phyloP scores from a whole-genome alignment of 1,284 basidiomycete genomes.

The Exobasidium rhododendri region DNA sequence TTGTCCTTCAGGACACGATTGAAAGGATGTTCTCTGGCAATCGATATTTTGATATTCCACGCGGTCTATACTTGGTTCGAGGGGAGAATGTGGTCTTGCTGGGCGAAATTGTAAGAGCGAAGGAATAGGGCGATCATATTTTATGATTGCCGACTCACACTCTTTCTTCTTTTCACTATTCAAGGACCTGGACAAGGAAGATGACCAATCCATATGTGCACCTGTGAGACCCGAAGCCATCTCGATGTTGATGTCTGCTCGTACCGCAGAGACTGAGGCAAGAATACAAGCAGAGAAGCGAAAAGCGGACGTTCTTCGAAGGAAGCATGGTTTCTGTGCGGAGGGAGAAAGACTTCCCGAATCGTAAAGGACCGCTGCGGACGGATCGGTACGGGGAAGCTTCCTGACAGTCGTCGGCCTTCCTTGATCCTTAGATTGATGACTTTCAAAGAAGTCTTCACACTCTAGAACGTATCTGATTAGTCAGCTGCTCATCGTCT shows the following conservation, averaged over 20 bases:
- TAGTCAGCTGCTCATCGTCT: no score
- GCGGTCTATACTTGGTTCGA: slow-evolving; percentile 87
- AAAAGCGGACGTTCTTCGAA: slow-evolving; percentile 41
- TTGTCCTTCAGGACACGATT: slow-evolving; percentile 64
- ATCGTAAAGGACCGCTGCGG: no score
- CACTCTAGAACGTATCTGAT: no score
- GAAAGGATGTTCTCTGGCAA: slow-evolving; percentile 70
- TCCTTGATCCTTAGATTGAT: no score
- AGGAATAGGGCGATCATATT: background rate
- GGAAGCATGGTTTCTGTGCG: slow-evolving; percentile 43
- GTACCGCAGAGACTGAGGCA: slow-evolving; percentile 35
- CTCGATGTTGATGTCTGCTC: slow-evolving; percentile 36
- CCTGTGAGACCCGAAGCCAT: slow-evolving; percentile 40
- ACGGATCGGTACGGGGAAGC: no score
- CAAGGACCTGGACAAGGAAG: slow-evolving; percentile 49
- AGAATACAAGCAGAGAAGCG: slow-evolving; percentile 42
- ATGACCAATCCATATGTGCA: slow-evolving; percentile 44
- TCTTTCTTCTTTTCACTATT: background rate
- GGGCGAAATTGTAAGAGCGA: slow-evolving; percentile 82
- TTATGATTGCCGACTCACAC: background rate
- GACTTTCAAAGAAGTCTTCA: no score
- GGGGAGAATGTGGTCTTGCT: slow-evolving; percentile 97
- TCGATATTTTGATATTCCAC: slow-evolving; percentile 73
- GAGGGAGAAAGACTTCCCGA: no score
- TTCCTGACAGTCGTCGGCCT: no score